Base-by-base conservation (phyloP, 176 grass and related monocot species). In the Triticum monococcum region DNA sequence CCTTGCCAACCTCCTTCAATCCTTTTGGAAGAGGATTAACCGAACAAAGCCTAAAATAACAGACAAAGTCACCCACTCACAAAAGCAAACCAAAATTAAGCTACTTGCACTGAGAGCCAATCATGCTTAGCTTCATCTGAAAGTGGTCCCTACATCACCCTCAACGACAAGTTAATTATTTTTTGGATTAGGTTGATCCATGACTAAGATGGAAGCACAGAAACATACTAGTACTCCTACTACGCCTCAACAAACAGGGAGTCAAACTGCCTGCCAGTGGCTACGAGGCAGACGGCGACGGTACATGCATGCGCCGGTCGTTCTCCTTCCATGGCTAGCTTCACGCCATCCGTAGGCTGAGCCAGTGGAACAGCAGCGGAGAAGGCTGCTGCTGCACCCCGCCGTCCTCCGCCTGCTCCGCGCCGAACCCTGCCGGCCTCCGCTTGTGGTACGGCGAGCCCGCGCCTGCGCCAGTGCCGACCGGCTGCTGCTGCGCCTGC, bases 301-400 rank as follows among this genome's bases (percentile, higher is more conserved):
- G 30, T 67, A 63, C 52, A 48, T 87, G 62, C 77, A 57, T 26
- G 75, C 20, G 41, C 43, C 72, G 12, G 72, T 13, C 71, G 38
- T 12, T 73, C 14, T 43, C 70, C 70, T 12, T 37, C 35, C 61
- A 64, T 41, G 76, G 56, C 23, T 59, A 17, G 59, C 12, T 67
- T 94, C 89, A 91, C n/a, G 87, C 82, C 93, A 95, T 92, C 88
- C 79, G 85, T 12, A 95, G 93, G 90, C 90, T 91, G 50, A 91
- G 86, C 90, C 90, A 91, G 86, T 91, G 90, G 78, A 91, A 82
- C 77, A 85, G 82, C 90, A 82, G 40, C 37, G 90, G 90, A 60
- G 85, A 46, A 60, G 79, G 72, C 72, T 54, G 73, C 32, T 33
- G 32, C 89, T 88, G 86, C 50, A 91, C 48, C 18, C 54, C 86